Conservation (phyloP, 805 yeast genomes). For the Candida sphagnicola region DNA sequence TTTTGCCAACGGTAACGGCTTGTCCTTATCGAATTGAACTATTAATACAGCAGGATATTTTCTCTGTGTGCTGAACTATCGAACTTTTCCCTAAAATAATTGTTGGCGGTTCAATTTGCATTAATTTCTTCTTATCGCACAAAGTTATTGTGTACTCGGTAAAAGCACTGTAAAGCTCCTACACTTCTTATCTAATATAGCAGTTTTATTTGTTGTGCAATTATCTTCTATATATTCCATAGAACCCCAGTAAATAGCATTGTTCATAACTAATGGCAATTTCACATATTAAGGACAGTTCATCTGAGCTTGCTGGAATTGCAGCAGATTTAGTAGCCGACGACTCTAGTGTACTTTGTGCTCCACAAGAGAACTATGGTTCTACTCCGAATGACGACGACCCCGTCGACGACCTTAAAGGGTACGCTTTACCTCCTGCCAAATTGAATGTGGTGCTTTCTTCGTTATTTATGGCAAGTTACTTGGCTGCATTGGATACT, state of each 20-base stretch:
- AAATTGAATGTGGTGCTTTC: constrained; percentile 27
- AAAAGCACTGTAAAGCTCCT: too few species aligned
- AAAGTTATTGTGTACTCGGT: too few species aligned
- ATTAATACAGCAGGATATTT: too few species aligned
- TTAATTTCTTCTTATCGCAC: too few species aligned
- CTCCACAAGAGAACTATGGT: constrained; percentile 4
- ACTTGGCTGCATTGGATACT: constrained; percentile 62
- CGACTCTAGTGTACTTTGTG: constrained; percentile 11
- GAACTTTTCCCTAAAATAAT: too few species aligned
- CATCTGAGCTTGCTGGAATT: constrained; percentile 29
- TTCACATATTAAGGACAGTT: constrained; percentile 21
- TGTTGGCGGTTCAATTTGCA: too few species aligned
- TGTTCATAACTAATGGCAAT: background rate
- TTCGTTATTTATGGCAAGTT: constrained; percentile 37
- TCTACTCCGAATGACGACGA: constrained; percentile 6
- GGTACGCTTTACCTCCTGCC: constrained; percentile 26
- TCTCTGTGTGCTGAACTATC: too few species aligned
- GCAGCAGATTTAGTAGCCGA: constrained; percentile 37
- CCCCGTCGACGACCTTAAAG: constrained; percentile 13
- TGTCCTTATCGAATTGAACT: too few species aligned
- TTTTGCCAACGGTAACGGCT: too few species aligned
- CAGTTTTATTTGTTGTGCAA: too few species aligned
- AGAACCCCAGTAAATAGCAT: background rate
- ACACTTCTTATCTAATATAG: too few species aligned
- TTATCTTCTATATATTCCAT: background rate